Evolutionary conservation across 2,329 filamentous ascomycete species (phyloP), one percentile per base, ranked within the genome.

Genomic region (Trichophyton verrucosum): DNA sequence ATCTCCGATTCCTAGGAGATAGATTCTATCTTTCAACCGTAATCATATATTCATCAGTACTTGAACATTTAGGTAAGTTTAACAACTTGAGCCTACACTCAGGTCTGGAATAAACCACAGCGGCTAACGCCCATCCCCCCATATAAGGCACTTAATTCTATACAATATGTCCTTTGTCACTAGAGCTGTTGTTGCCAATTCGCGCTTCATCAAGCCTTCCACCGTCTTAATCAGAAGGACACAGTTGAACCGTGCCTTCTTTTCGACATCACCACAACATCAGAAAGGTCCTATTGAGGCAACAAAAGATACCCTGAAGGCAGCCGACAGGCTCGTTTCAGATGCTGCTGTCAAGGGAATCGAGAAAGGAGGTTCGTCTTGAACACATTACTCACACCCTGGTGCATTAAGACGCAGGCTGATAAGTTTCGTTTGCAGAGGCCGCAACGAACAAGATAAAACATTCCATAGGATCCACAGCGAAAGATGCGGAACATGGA

Each of bases 281-380:
- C 73, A 80, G 59, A 84, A 81, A 73, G 75, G 77, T 46, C 77
- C 80, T 40, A 71, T 81, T 56, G 81, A 85, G 51, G 69, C 74
- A 5, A 79, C 79, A 65, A 85, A 84, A 71, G 81, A 85, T 47
- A 78, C 81, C 0, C 70, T 81, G 55, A 82, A 85, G 74, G 77
- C 75, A 60, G 81, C 81, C 20, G 82, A 86, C 70, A 74, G 78
- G 63, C 76, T 75, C 22, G 76, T 84, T 40, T 79, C 81, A 0
- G 76, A 82, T 69, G 78, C 73, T 27, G 78, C 80, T 9, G 80
- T 86, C 22, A 81, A 82, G 73, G 83, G 83, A 53, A 84, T 86
- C 63, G 80, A 86, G 73, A 82, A 78, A 66, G 81, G 81, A 62
- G 78, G 83, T 85, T 80, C 62, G 82, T 70, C 40, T 33, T 22